A percentile compares a stretch with the other conserved stretches of the same genome.
These are phyloP conservation scores for Leccinum aurantiacum DNA, from an alignment of 768 basidiomycete genomes.

Conservation along the genomic window DNA sequence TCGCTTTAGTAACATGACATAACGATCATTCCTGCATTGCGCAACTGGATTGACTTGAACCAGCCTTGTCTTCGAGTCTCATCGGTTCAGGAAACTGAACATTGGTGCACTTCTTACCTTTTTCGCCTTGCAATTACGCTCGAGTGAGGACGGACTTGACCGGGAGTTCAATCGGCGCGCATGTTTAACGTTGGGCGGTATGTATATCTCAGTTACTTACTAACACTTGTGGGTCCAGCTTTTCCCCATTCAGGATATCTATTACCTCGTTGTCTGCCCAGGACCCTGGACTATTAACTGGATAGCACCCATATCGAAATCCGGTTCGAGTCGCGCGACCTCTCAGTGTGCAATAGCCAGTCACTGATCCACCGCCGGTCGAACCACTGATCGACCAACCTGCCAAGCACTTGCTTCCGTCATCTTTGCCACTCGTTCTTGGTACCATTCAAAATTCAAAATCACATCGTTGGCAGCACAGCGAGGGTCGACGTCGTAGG, in stretches of 20 bases:
- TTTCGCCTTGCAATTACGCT: not conserved
- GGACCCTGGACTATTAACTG: not conserved
- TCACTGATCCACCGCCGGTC: not conserved
- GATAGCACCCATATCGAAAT: not conserved
- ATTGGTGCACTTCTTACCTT: not conserved
- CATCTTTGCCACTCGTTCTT: not conserved
- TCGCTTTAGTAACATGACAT: not conserved
- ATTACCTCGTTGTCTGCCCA: slow-evolving; percentile 7
- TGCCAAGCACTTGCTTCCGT: not conserved
- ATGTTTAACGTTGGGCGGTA: not conserved
- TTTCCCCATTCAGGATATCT: not conserved
- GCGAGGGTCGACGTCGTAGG: not conserved
- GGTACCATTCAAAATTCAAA: slow-evolving; percentile 4
- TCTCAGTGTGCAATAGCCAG: not conserved
- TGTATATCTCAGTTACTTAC: too few species aligned
- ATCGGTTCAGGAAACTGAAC: not conserved
- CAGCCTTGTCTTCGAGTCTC: not conserved
- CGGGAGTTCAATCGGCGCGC: not conserved
- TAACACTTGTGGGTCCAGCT: not conserved
- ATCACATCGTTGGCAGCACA: slow-evolving; percentile 9
- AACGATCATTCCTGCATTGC: not conserved
- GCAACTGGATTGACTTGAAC: not conserved
- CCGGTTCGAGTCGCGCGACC: not conserved
- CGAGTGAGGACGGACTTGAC: not conserved
- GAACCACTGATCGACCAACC: not conserved